phyloP scores from a whole-genome alignment of 1,284 basidiomycete genomes.

The Fomitopsis pinicola region DNA sequence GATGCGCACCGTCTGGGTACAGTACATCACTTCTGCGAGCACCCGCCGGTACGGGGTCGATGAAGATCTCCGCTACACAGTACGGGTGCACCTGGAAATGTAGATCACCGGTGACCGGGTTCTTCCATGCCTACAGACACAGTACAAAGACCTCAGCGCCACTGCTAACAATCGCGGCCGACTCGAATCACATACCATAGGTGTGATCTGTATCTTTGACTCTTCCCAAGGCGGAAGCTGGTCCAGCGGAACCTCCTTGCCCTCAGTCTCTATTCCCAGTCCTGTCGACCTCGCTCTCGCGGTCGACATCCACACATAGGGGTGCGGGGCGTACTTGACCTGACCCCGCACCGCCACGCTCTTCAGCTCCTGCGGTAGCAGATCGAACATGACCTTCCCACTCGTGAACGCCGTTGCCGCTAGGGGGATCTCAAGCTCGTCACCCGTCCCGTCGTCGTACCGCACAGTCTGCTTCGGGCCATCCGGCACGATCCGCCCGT shows the following conservation, averaged over 20 bases:
- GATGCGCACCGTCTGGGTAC: conserved; percentile 71
- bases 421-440: conserved; percentile 77
- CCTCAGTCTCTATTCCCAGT: conserved; percentile 75
- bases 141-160: neutral
- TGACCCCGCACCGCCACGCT: conserved; percentile 73
- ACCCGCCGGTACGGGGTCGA: conserved; percentile 59
- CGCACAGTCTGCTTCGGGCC: conserved; percentile 66
- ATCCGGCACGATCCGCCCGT: conserved; percentile 71
- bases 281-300: conserved; percentile 70
- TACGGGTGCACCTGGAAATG: conserved; percentile 80
- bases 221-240: conserved; percentile 76
- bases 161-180: neutral
- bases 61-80: conserved; percentile 49
- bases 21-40: conserved; percentile 50
- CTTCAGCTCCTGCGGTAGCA: conserved; percentile 71
- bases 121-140: conserved; percentile 71
- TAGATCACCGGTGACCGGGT: conserved; percentile 69
- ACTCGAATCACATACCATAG: conserved; percentile 60
- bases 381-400: conserved; percentile 83
- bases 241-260: conserved; percentile 57
- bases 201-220: conserved; percentile 63
- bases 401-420: conserved; percentile 84
- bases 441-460: conserved; percentile 89
- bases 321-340: conserved; percentile 72
- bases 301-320: conserved; percentile 83